Conservation (phyloP, 1,139 yeast genomes). For the Pichia sp. region DNA sequence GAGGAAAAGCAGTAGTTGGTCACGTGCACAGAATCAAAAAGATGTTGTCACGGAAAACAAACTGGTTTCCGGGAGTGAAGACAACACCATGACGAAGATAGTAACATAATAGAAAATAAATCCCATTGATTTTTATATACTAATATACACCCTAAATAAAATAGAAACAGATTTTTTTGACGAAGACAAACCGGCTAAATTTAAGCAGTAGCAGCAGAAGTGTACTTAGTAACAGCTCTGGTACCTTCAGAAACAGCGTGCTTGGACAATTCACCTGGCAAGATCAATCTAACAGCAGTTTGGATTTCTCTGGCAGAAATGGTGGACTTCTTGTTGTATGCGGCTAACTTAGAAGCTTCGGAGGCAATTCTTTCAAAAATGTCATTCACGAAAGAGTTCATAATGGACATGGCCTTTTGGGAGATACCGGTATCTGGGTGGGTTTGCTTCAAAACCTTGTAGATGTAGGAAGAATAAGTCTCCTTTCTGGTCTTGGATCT, state of each 20-base stretch:
- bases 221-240: conserved; percentile 99
- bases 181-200: conserved; percentile 13
- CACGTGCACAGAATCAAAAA: neutral
- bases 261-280: conserved; percentile 99
- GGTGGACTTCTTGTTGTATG: conserved; percentile 98
- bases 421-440: conserved; percentile 99
- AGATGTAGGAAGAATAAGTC: conserved; percentile 96
- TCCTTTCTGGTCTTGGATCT: conserved; percentile 97
- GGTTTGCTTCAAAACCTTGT: conserved; percentile 97
- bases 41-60: neutral
- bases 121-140: conserved; percentile 25
- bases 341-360: conserved; percentile 99
- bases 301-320: conserved; percentile 99
- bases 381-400: conserved; percentile 98
- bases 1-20: neutral
- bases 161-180: conserved; percentile 20
- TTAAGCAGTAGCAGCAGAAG: conserved; percentile 65
- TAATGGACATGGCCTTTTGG: conserved; percentile 97
- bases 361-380: conserved; percentile 93
- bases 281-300: conserved; percentile 97
- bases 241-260: conserved; percentile 99
- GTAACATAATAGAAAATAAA: conserved; percentile 6
- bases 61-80: too few relatives aligned
- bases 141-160: conserved; percentile 31
- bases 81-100: neutral